phyloP scores from a whole-genome alignment of 352 stramenopile genomes.

The Phytophthora palmivora region DNA sequence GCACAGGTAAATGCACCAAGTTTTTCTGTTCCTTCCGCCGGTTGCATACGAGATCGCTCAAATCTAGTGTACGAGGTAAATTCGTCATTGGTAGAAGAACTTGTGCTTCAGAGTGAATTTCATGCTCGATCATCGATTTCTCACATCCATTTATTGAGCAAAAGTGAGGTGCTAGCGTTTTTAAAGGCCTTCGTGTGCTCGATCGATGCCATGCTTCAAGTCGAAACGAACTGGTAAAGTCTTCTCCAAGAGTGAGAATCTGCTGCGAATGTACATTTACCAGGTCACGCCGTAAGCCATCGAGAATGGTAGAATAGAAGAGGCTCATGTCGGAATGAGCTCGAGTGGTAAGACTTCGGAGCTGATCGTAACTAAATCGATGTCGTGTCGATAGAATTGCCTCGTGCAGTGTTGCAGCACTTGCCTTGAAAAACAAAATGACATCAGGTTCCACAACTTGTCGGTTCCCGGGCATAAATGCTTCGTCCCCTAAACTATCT shows the following conservation, averaged over 20 bases:
- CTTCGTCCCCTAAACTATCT: conserved; percentile 62
- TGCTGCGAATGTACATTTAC: conserved; percentile 70
- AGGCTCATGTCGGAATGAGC: conserved; percentile 48
- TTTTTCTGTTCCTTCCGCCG: conserved; percentile 58
- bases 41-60: conserved; percentile 49
- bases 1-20: conserved; percentile 57
- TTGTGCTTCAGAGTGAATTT: conserved; percentile 58
- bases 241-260: conserved; percentile 60
- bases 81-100: conserved; percentile 79
- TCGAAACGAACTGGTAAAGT: conserved; percentile 68
- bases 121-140: conserved; percentile 32
- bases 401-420: conserved; percentile 41
- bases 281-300: conserved; percentile 58
- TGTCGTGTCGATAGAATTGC: conserved; percentile 47
- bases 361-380: conserved; percentile 53
- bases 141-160: conserved; percentile 67
- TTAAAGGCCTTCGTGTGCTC: conserved; percentile 41
- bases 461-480: conserved; percentile 45
- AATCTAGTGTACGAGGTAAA: conserved; percentile 67
- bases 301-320: conserved; percentile 48
- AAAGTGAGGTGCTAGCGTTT: conserved; percentile 41
- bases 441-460: conserved; percentile 60
- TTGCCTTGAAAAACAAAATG: conserved; percentile 51
- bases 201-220: conserved; percentile 62
- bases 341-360: conserved; percentile 39